phyloP scores from a whole-genome alignment of 2,329 filamentous ascomycete genomes.

The Ophiocordyceps australis region DNA sequence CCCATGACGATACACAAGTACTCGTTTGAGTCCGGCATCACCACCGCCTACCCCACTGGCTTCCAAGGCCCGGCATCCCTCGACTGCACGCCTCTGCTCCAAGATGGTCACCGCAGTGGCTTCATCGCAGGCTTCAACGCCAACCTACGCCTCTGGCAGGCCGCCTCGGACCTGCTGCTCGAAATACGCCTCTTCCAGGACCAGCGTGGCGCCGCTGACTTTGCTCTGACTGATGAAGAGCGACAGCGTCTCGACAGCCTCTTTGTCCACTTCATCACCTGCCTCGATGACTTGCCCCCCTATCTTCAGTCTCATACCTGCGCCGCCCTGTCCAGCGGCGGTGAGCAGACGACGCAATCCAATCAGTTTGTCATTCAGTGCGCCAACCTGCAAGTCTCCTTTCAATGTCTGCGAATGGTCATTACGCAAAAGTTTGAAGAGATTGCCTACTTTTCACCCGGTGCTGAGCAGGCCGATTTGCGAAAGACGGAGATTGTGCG shows the following conservation, averaged over 20 bases:
- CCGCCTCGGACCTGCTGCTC: conserved; percentile 18
- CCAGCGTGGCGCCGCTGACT: conserved; percentile 3
- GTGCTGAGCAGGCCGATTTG: conserved; percentile 13
- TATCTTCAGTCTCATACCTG: conserved; percentile 14
- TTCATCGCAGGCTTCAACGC: conserved; percentile 22
- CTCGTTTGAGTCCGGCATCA: conserved; percentile 20
- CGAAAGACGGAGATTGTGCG: conserved; percentile 22
- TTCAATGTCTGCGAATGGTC: conserved; percentile 21
- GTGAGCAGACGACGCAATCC: conserved; percentile 6
- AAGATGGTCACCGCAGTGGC: conserved; percentile 6
- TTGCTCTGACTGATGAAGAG: conserved; percentile 7
- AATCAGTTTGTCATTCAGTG: conserved; percentile 18
- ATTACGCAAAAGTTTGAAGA: conserved; percentile 18
- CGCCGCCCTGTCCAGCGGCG: conserved; percentile 3
- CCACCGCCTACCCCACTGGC: conserved; percentile 14
- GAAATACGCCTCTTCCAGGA: conserved; percentile 15
- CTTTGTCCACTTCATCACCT: conserved; percentile 20
- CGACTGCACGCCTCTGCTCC: conserved; percentile 2
- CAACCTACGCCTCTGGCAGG: conserved; percentile 20
- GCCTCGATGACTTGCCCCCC: conserved; percentile 17
- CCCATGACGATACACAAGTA: conserved; percentile 24
- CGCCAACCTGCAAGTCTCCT: conserved; percentile 20
- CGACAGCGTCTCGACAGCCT: conserved; percentile 14
- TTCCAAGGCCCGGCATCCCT: conserved; percentile 7
- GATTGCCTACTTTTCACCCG: conserved; percentile 11